Percentiles rank a stretch among this genome's conserved stretches.
phyloP scores from a whole-genome alignment of 306 rosid genomes.

The Dryas alaskensis region DNA sequence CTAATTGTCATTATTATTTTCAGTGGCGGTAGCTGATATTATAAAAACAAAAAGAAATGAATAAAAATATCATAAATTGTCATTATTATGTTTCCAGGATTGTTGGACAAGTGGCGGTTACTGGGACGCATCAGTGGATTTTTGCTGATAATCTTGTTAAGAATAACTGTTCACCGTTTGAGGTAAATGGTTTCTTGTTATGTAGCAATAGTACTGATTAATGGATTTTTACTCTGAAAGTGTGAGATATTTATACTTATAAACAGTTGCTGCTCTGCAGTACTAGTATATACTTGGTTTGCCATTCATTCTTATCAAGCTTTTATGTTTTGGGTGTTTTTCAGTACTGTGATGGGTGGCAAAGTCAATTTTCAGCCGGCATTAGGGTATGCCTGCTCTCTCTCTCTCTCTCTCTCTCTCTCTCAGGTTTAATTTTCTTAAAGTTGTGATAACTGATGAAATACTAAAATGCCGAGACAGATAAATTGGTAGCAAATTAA shows the following conservation, averaged over 20 bases:
- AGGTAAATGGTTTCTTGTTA: conserved; percentile 45
- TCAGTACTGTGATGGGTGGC: conserved; percentile 82
- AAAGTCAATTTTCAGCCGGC: conserved; percentile 82
- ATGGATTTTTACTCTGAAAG: neutral
- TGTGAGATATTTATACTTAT: neutral
- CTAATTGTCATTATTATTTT: neutral
- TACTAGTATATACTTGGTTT: conserved; percentile 8
- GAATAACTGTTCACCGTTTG: conserved; percentile 53
- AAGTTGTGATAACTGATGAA: neutral
- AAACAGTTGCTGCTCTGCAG: neutral
- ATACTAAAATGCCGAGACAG: neutral
- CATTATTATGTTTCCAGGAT: conserved; percentile 40
- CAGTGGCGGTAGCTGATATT: neutral
- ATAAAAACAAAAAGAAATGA: neutral
- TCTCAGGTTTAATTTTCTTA: neutral
- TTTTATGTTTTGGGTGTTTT: conserved; percentile 28
- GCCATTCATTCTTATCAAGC: conserved; percentile 25
- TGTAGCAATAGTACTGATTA: conserved; percentile 24
- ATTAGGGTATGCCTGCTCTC: conserved; percentile 56
- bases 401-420: neutral
- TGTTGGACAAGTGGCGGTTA: conserved; percentile 91
- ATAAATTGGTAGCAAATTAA: neutral
- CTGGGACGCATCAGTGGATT: conserved; percentile 89
- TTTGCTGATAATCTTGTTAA: conserved; percentile 58
- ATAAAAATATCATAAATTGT: neutral